Conservation (phyloP, 2,329 filamentous ascomycete genomes). For the Malbranchea zuffiana region DNA sequence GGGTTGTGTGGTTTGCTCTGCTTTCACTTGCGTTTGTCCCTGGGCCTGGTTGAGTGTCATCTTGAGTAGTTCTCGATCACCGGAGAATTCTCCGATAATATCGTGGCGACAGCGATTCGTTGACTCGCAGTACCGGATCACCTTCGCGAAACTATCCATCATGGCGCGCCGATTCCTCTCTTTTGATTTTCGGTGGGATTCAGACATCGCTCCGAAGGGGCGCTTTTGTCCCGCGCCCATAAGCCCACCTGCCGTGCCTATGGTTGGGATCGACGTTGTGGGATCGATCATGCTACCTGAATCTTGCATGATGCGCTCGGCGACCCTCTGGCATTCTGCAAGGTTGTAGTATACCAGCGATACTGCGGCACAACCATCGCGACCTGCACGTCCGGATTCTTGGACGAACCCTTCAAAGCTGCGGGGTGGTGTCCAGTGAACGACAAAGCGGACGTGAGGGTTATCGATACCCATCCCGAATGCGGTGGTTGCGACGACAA, state of each 20-base stretch:
- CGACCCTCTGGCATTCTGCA: conserved; percentile 70
- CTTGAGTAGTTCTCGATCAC: conserved; percentile 46
- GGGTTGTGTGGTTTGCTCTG: conserved; percentile 18
- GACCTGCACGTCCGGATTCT: conserved; percentile 81
- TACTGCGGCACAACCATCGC: conserved; percentile 70
- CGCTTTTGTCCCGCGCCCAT: conserved; percentile 17
- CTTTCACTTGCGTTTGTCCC: conserved; percentile 16
- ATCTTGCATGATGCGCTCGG: conserved; percentile 41
- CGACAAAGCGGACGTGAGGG: conserved; percentile 83
- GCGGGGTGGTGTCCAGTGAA: conserved; percentile 88
- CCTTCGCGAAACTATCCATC: conserved; percentile 52
- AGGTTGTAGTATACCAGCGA: conserved; percentile 88
- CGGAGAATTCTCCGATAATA: conserved; percentile 66
- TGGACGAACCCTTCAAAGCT: conserved; percentile 95
- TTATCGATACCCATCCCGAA: conserved; percentile 99
- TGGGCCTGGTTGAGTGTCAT: conserved; percentile 24
- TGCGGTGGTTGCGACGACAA: conserved; percentile 89
- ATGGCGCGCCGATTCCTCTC: conserved; percentile 35
- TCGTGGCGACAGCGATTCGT: conserved; percentile 63
- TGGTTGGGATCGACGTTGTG: conserved; percentile 18
- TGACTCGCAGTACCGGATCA: conserved; percentile 74
- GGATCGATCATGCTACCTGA: conserved; percentile 23
- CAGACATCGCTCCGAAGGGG: conserved; percentile 40
- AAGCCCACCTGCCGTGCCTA: not conserved
- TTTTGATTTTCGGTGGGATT: conserved; percentile 28